phyloP scores from a whole-genome alignment of 306 rosid species.

The Citrullus colocynthis region DNA sequence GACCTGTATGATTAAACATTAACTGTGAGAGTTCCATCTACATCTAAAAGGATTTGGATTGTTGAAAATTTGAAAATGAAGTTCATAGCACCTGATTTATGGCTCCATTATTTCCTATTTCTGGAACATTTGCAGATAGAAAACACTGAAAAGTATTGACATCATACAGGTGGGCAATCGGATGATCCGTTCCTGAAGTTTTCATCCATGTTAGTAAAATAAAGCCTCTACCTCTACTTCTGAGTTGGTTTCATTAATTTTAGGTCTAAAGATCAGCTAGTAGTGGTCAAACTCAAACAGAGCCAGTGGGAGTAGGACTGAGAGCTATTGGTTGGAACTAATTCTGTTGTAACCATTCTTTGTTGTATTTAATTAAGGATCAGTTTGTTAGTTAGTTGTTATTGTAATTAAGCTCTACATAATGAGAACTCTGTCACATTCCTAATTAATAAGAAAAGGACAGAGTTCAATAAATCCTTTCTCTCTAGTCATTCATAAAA shows the following conservation, averaged over 20 bases:
- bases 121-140: slow-evolving; percentile 56
- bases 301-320: neutral
- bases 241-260: neutral
- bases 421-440: no score
- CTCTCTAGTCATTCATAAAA: neutral
- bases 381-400: neutral
- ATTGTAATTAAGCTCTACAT: no score
- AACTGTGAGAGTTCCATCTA: neutral
- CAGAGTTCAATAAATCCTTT: neutral
- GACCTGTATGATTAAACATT: slow-evolving; percentile 37
- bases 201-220: neutral
- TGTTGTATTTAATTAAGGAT: neutral
- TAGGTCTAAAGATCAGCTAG: neutral
- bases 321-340: neutral
- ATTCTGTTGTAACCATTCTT: neutral
- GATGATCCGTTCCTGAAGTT: slow-evolving; percentile 81
- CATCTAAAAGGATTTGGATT: neutral
- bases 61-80: neutral
- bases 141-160: slow-evolving; percentile 77
- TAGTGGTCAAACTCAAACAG: neutral
- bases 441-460: neutral
- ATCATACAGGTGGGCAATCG: slow-evolving; percentile 77
- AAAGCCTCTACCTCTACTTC: neutral
- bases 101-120: slow-evolving; percentile 55
- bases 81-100: slow-evolving; percentile 68